A percentile compares a stretch with the other conserved stretches of the same genome.
These are phyloP conservation scores for Wallacemonas sp. DNA, from an alignment of 208 protist species.

Conservation along the genomic window DNA sequence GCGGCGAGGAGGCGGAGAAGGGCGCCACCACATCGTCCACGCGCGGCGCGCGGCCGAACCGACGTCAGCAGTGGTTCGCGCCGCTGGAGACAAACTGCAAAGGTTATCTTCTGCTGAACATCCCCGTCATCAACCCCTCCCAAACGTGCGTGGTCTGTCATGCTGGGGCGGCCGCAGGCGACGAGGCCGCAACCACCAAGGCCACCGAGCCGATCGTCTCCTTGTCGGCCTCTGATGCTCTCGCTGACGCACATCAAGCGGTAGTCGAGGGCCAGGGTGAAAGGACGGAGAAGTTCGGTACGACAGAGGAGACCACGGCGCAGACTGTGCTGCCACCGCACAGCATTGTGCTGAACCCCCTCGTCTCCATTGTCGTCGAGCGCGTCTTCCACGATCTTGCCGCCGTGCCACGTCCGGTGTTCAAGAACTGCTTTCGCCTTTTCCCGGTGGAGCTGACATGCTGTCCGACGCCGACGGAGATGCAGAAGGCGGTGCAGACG, in stretches of 20 bases:
- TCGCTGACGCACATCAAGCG: neutral
- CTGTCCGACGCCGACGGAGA: conserved; percentile 78
- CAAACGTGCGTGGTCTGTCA: conserved; percentile 18
- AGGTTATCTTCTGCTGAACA: conserved; percentile 27
- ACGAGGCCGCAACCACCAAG: neutral
- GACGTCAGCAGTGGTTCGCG: conserved; percentile 38
- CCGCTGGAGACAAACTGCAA: conserved; percentile 37
- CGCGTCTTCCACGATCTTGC: conserved; percentile 71
- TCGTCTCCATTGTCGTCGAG: conserved; percentile 72
- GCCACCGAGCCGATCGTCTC: neutral
- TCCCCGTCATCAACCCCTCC: conserved; percentile 19
- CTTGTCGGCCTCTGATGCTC: too few species aligned
- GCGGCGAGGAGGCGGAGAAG: neutral
- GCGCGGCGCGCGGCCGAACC: neutral
- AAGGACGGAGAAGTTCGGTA: neutral
- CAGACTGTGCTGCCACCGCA: conserved; percentile 33
- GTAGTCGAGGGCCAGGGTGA: neutral
- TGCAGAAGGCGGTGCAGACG: conserved; percentile 52
- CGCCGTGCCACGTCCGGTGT: conserved; percentile 55
- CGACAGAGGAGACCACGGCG: neutral
- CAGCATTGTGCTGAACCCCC: conserved; percentile 72
- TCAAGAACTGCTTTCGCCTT: conserved; percentile 80
- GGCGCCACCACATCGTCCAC: neutral
- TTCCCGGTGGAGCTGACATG: conserved; percentile 81
- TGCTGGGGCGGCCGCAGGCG: neutral